Conservation (phyloP, 2,329 filamentous ascomycete species). For the Aspergillus sp. region DNA sequence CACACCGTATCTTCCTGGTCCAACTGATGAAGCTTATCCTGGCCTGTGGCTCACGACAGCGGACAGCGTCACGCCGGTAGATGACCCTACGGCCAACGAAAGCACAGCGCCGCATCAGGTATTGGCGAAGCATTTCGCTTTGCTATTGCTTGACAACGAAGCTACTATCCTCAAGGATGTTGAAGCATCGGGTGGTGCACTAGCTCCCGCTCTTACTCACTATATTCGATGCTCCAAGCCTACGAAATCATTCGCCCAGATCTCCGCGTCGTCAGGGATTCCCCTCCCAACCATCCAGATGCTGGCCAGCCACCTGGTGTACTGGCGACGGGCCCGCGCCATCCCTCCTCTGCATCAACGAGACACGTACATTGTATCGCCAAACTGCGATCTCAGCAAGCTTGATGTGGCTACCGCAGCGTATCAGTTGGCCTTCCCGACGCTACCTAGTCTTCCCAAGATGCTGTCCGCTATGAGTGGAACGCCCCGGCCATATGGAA, state of each 20-base stretch:
- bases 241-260: conserved; percentile 68
- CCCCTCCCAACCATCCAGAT: conserved; percentile 77
- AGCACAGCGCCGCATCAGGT: conserved; percentile 52
- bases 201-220: conserved; percentile 74
- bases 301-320: conserved; percentile 89
- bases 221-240: conserved; percentile 60
- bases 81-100: conserved; percentile 59
- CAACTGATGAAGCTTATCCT: conserved; percentile 65
- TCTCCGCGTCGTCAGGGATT: conserved; percentile 61
- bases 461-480: conserved; percentile 83
- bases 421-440: conserved; percentile 77
- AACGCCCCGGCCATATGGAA: conserved; percentile 76
- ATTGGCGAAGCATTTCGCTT: conserved; percentile 79
- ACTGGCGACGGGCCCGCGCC: conserved; percentile 89
- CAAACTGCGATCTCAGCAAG: conserved; percentile 75
- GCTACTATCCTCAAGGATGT: conserved; percentile 71
- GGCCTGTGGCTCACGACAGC: conserved; percentile 87
- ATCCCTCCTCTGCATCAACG: conserved; percentile 86
- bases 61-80: conserved; percentile 71
- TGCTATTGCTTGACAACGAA: conserved; percentile 82
- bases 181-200: conserved; percentile 68
- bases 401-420: conserved; percentile 66
- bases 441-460: conserved; percentile 76
- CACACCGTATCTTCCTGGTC: conserved; percentile 68
- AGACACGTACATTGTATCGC: conserved; percentile 87